Conservation (phyloP, 2,329 filamentous ascomycete species). For the Colletotrichum cereale region DNA sequence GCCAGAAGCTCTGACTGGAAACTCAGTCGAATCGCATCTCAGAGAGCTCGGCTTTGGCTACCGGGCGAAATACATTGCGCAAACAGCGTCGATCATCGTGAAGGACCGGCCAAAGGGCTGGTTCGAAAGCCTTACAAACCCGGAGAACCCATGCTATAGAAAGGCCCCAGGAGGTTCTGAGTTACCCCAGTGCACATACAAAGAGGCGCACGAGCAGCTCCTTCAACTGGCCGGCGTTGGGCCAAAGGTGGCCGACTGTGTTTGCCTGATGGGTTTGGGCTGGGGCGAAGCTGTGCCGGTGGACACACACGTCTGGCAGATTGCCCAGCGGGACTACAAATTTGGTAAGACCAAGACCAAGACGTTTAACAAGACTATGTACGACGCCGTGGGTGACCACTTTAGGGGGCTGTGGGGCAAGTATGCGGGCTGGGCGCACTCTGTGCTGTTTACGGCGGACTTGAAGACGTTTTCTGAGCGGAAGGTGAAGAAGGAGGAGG, state of each 20-base stretch:
- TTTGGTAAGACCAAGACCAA: constrained; percentile 87
- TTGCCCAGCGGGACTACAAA: constrained; percentile 94
- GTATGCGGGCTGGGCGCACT: constrained; percentile 97
- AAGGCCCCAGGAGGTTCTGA: constrained; percentile 56
- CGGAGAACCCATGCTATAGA: constrained; percentile 73
- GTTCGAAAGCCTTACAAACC: constrained; percentile 84
- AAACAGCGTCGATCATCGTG: constrained; percentile 83
- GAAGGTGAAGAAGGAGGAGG: constrained; percentile 50
- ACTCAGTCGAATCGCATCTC: constrained; percentile 83
- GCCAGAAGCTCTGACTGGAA: constrained; percentile 78
- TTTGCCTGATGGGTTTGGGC: constrained; percentile 94
- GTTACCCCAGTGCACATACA: constrained; percentile 74
- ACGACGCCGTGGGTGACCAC: constrained; percentile 90
- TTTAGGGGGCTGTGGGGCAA: constrained; percentile 92
- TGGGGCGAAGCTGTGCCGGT: constrained; percentile 97
- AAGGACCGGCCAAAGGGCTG: constrained; percentile 77
- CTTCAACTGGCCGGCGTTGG: constrained; percentile 88
- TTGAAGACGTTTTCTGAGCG: constrained; percentile 85
- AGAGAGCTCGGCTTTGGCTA: constrained; percentile 93
- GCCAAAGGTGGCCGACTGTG: constrained; percentile 96
- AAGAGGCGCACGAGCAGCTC: constrained; percentile 82
- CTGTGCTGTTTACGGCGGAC: constrained; percentile 95
- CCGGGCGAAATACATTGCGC: constrained; percentile 89
- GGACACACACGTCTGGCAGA: constrained; percentile 99
- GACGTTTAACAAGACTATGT: constrained; percentile 88